Evolutionary conservation across 1,284 basidiomycete species (phyloP).

Genomic region (Sporisorium iseilematis-ciliati): DNA sequence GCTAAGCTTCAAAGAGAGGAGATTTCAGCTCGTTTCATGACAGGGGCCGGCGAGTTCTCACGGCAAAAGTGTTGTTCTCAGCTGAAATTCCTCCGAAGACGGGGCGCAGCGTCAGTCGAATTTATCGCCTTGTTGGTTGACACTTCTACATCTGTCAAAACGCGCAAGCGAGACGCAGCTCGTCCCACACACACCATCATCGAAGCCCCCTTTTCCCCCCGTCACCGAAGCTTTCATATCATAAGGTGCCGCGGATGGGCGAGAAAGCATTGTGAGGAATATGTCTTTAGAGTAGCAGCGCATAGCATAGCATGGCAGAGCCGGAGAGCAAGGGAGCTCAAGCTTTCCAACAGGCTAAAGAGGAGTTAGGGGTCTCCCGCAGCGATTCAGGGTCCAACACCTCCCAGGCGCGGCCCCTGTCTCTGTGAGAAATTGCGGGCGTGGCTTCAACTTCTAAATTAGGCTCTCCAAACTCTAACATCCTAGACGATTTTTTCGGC

Average conservation of each 20-base stretch:
- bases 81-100: slow-evolving; percentile 1
- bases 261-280: neutral
- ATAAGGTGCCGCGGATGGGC: too few relatives aligned
- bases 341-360: neutral
- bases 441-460: slow-evolving; percentile 6
- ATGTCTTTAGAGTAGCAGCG: neutral
- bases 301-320: slow-evolving; percentile 8
- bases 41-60: neutral
- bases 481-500: neutral
- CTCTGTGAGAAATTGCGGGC: neutral
- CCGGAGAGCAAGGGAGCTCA: neutral
- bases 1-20: neutral
- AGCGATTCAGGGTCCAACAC: slow-evolving; percentile 15
- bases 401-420: slow-evolving; percentile 7
- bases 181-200: neutral
- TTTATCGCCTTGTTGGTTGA: slow-evolving; percentile 23
- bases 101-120: neutral
- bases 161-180: neutral
- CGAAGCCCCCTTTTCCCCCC: neutral
- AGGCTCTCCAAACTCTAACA: slow-evolving; percentile 1
- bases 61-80: neutral
- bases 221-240: too few relatives aligned
- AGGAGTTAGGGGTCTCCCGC: slow-evolving; percentile 16
- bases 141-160: slow-evolving; percentile 23
- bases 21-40: neutral